phyloP scores from a whole-genome alignment of 345 rosid species.

The Iberis pinnata region DNA sequence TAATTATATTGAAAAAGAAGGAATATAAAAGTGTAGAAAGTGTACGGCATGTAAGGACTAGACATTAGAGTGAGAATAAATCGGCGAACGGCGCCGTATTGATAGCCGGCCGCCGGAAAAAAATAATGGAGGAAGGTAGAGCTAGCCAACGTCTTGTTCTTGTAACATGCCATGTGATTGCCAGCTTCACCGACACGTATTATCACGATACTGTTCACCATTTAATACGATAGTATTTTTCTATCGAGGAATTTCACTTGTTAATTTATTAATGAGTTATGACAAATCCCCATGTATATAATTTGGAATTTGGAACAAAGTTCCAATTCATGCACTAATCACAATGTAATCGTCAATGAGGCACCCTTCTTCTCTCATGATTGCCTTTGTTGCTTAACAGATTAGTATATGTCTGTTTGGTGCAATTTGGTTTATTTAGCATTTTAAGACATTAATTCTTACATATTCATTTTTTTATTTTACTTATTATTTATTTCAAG shows the following conservation, averaged over 20 bases:
- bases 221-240: too few species aligned
- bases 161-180: slow-evolving; percentile 58
- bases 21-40: background rate
- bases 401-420: background rate
- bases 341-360: slow-evolving; percentile 20
- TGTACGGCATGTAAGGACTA: background rate
- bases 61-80: background rate
- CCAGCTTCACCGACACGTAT: slow-evolving; percentile 39
- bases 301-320: slow-evolving; percentile 6
- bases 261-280: too few species aligned
- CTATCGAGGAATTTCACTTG: too few species aligned
- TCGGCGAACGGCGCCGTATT: slow-evolving; percentile 18
- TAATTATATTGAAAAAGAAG: slow-evolving; percentile 1
- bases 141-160: slow-evolving; percentile 24
- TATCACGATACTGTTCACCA: slow-evolving; percentile 6
- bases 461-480: too few species aligned
- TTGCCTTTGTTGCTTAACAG: slow-evolving; percentile 16
- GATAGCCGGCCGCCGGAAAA: slow-evolving; percentile 20
- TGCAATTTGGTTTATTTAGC: slow-evolving; percentile 2
- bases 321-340: slow-evolving; percentile 22
- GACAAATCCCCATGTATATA: too few species aligned
- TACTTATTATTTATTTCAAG: too few species aligned
- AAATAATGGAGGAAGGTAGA: slow-evolving; percentile 11
- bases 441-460: slow-evolving; percentile 22
- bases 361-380: slow-evolving; percentile 16